Conservation (phyloP, 805 yeast genomes). For the Hyphopichia homilentoma region DNA sequence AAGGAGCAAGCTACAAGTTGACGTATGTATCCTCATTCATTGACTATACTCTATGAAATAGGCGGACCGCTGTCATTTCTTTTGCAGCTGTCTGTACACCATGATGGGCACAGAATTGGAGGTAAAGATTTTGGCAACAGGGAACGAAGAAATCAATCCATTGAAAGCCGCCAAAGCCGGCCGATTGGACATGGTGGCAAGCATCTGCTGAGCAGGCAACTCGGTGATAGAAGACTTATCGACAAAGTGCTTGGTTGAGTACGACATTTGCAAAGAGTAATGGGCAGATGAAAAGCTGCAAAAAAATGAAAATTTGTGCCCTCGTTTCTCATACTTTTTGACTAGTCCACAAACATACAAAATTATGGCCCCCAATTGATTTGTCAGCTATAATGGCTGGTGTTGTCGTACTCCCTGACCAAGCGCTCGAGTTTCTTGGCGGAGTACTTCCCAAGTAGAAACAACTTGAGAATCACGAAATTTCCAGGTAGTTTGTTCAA, state of each 20-base stretch:
- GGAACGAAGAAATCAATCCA: conserved; percentile 57
- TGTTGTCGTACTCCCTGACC: background rate
- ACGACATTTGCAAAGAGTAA: background rate
- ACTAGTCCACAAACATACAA: conserved; percentile 1
- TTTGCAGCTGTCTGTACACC: conserved; percentile 45
- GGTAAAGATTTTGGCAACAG: conserved; percentile 53
- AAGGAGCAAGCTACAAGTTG: background rate
- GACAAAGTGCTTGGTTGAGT: background rate
- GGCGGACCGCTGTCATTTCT: too few relatives aligned
- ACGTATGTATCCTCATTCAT: background rate
- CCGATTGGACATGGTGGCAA: conserved; percentile 47
- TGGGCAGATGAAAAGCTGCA: background rate
- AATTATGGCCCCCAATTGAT: too few relatives aligned
- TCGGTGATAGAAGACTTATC: conserved; percentile 7
- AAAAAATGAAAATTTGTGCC: too few relatives aligned
- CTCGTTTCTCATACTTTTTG: too few relatives aligned
- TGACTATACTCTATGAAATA: background rate
- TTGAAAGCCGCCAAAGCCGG: conserved; percentile 59
- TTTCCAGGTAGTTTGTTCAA: background rate
- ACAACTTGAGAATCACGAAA: conserved; percentile 6
- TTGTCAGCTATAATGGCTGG: background rate
- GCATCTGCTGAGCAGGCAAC: conserved; percentile 42
- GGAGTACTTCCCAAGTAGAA: conserved; percentile 7
- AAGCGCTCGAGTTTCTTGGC: conserved; percentile 1
- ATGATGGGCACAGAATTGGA: conserved; percentile 60